Conservation (phyloP, 192 early-diverging fungal genomes). For the Pilobolus umbonatus region DNA sequence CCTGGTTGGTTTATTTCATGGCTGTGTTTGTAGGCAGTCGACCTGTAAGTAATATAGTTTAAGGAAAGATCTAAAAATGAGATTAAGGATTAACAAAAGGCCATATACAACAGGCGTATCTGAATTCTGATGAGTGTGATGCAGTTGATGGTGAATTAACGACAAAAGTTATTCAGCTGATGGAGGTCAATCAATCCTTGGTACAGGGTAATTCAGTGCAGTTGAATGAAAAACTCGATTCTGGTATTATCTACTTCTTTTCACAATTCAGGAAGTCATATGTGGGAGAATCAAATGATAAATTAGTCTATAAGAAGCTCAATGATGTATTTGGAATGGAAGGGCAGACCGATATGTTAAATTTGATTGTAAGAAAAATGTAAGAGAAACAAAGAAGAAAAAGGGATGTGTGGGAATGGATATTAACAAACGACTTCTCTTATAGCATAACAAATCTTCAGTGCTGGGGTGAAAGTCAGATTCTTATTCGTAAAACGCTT, state of each 20-base stretch:
- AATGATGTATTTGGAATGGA: slow-evolving; percentile 60
- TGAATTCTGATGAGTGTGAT: slow-evolving; percentile 72
- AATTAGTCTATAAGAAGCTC: slow-evolving; percentile 60
- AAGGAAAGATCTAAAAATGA: not conserved
- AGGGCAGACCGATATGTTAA: slow-evolving; percentile 54
- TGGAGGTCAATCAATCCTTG: slow-evolving; percentile 60
- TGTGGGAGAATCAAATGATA: slow-evolving; percentile 55
- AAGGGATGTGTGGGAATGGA: not conserved
- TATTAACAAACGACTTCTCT: slow-evolving; percentile 6
- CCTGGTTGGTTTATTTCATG: slow-evolving; percentile 78
- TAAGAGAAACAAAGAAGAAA: slow-evolving; percentile 20
- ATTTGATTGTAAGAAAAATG: slow-evolving; percentile 62
- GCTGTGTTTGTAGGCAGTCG: slow-evolving; percentile 65
- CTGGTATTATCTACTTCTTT: slow-evolving; percentile 73
- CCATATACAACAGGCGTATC: slow-evolving; percentile 45
- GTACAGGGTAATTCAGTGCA: slow-evolving; percentile 39
- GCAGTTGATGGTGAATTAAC: slow-evolving; percentile 67
- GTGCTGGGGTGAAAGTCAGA: slow-evolving; percentile 50
- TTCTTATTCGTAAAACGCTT: slow-evolving; percentile 57
- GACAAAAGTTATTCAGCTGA: slow-evolving; percentile 64
- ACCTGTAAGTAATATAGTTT: slow-evolving; percentile 34
- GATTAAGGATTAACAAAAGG: not conserved
- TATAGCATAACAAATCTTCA: slow-evolving; percentile 57
- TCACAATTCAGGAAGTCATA: slow-evolving; percentile 72
- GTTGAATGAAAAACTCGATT: slow-evolving; percentile 60